These are phyloP conservation scores for Boletus subcaerulescens DNA, from an alignment of 768 basidiomycete genomes.

Conservation along the genomic window DNA sequence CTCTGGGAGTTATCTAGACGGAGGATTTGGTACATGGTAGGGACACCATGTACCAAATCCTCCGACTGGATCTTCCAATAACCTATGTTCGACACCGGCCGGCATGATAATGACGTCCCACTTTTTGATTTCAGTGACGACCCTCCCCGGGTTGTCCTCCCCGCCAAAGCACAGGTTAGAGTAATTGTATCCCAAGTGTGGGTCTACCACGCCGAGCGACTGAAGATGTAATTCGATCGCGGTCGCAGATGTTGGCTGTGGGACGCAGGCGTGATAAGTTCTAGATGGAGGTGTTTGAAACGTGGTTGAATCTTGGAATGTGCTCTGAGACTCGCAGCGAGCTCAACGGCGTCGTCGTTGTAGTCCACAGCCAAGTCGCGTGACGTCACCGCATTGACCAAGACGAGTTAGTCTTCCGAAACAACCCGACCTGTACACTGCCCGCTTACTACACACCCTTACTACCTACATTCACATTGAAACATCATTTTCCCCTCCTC, in stretches of 20 bases:
- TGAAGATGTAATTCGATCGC: constrained; percentile 36
- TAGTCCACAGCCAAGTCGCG: background rate
- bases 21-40: background rate
- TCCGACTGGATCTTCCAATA: constrained; percentile 4
- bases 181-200: constrained; percentile 38
- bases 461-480: background rate
- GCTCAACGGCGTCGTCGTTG: constrained; percentile 11
- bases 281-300: constrained; percentile 36
- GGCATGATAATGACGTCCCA: constrained; percentile 43
- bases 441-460: background rate
- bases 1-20: constrained; percentile 18
- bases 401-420: constrained; percentile 10
- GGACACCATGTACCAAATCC: too few species aligned
- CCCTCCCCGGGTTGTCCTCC: constrained; percentile 31
- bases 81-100: constrained; percentile 33
- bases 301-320: constrained; percentile 35
- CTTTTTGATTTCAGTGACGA: constrained; percentile 30
- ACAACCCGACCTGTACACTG: constrained; percentile 6
- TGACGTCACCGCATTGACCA: background rate
- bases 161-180: constrained; percentile 39
- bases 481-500: background rate
- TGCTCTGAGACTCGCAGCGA: constrained; percentile 29
- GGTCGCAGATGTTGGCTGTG: constrained; percentile 13
- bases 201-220: constrained; percentile 33
- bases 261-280: constrained; percentile 34